A percentile compares a stretch with the other conserved stretches of the same genome.
These are phyloP conservation scores for Sugiyamaella novakii DNA, from an alignment of 1,139 yeast species.

Conservation along the genomic window DNA sequence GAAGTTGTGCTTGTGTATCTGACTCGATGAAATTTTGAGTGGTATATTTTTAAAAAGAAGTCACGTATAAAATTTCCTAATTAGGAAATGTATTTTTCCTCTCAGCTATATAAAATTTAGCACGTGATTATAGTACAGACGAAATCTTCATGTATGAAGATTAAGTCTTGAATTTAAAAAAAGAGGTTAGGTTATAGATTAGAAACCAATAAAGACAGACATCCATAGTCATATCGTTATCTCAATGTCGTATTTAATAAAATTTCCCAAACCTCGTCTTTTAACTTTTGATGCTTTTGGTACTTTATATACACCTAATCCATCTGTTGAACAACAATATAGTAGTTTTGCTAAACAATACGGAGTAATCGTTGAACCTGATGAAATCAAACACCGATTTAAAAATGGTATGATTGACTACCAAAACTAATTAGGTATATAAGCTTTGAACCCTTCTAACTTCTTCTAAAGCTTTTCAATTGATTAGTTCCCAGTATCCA, in stretches of 20 bases:
- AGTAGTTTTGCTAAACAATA: constrained; percentile 26
- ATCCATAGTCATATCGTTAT: no score
- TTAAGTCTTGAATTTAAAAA: no score
- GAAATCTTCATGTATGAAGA: no score
- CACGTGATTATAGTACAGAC: no score
- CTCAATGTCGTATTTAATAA: constrained; percentile 13
- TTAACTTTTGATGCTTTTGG: constrained; percentile 39
- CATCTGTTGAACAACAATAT: constrained; percentile 33
- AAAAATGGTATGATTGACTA: constrained; percentile 21
- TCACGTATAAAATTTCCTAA: neutral
- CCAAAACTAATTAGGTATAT: no score
- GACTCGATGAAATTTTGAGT: constrained; percentile 6
- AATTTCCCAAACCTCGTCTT: constrained; percentile 28
- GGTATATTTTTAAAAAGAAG: neutral
- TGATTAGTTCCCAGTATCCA: constrained; percentile 28
- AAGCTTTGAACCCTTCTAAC: no score
- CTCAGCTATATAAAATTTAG: no score
- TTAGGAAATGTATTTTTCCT: constrained; percentile 2
- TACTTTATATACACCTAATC: constrained; percentile 33
- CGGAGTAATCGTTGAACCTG: constrained; percentile 26
- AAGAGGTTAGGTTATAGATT: no score
- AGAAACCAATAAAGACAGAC: no score
- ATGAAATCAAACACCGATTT: constrained; percentile 24
- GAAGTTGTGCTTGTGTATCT: constrained; percentile 1
- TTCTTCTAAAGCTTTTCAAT: constrained; percentile 30